Conservation (phyloP, 768 basidiomycete genomes). For the Dacryopinax primogenitus region DNA sequence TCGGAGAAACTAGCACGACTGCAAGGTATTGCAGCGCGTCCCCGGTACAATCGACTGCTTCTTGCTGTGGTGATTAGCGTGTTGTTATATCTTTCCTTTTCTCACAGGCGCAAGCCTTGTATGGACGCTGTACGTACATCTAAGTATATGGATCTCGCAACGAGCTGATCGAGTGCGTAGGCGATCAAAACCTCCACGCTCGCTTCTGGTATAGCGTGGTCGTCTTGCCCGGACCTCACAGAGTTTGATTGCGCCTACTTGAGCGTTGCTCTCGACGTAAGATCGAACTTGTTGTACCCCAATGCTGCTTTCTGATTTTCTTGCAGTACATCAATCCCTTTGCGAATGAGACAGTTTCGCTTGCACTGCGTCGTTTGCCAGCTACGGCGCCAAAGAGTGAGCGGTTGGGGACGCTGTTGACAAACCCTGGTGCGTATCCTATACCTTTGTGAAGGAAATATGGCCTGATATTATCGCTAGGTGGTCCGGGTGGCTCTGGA, state of each 20-base stretch:
- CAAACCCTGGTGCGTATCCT: neutral
- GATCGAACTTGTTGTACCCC: neutral
- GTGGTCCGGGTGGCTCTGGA: conserved; percentile 18
- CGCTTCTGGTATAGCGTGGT: conserved; percentile 12
- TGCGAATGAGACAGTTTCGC: conserved; percentile 15
- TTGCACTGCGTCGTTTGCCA: conserved; percentile 16
- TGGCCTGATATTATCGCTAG: neutral
- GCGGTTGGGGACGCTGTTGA: conserved; percentile 15
- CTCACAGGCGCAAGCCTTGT: neutral
- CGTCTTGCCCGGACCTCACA: conserved; percentile 14
- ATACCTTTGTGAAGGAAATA: no score
- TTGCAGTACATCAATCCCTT: conserved; percentile 14
- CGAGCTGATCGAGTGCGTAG: neutral
- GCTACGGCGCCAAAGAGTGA: conserved; percentile 13
- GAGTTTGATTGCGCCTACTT: conserved; percentile 13
- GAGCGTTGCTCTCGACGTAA: conserved; percentile 16
- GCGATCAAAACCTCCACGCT: neutral
- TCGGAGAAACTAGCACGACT: neutral
- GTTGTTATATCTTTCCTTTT: neutral
- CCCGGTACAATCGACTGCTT: neutral
- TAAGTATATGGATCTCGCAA: neutral
- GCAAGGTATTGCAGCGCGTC: neutral
- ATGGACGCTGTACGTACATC: neutral
- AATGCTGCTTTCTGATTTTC: neutral
- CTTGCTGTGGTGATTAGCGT: neutral